phyloP scores from a whole-genome alignment of 148 eudicot genomes.

The Suaeda aralocaspica region DNA sequence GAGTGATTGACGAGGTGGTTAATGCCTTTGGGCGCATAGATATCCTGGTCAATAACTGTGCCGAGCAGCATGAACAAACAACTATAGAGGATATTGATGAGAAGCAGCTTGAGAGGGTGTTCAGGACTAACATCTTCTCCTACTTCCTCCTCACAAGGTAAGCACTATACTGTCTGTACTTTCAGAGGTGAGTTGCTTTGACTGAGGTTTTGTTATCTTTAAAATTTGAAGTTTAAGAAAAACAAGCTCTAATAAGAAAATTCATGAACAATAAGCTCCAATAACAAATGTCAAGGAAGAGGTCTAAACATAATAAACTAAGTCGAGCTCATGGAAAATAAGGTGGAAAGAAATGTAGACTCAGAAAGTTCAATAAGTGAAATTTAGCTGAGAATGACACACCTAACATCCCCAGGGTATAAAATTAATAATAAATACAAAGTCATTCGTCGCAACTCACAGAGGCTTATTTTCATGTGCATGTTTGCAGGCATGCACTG shows the following conservation, averaged over 20 bases:
- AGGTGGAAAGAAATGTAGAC: too few relatives aligned
- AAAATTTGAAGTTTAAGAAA: too few relatives aligned
- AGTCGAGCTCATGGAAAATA: too few relatives aligned
- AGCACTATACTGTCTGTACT: not conserved
- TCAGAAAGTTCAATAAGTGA: too few relatives aligned
- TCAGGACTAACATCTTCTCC: constrained; percentile 80
- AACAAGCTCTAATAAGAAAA: too few relatives aligned
- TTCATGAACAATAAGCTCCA: too few relatives aligned
- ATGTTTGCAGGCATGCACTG: constrained; percentile 54
- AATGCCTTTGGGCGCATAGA: constrained; percentile 64
- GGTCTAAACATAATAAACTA: too few relatives aligned
- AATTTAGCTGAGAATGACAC: too few relatives aligned
- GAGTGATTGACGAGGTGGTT: constrained; percentile 67
- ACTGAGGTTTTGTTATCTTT: too few relatives aligned
- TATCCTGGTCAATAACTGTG: constrained; percentile 70
- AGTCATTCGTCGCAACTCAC: not conserved
- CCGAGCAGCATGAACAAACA: constrained; percentile 57
- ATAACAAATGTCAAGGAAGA: too few relatives aligned
- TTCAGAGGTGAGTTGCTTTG: not conserved
- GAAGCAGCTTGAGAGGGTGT: constrained; percentile 66
- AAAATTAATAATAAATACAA: too few relatives aligned
- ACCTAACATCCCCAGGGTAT: too few relatives aligned
- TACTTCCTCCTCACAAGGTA: constrained; percentile 67
- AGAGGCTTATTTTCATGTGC: not conserved
- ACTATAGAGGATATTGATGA: constrained; percentile 73